phyloP scores from a whole-genome alignment of 2,329 filamentous ascomycete genomes.

The Botrytis cinerea region DNA sequence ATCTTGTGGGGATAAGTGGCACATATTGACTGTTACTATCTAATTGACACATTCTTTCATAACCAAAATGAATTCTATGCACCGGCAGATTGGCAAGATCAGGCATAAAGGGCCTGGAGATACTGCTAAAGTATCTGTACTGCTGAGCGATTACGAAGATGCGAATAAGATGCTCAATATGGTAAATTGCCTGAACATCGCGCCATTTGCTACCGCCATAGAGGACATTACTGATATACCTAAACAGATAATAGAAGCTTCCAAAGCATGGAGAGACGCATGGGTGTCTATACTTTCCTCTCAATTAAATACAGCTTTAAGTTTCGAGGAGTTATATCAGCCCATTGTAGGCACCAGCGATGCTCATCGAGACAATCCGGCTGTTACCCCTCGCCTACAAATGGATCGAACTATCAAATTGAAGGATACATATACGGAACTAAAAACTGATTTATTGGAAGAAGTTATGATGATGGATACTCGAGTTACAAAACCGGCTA shows the following conservation, averaged over 20 bases:
- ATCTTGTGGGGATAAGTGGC: neutral
- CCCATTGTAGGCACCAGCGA: constrained; percentile 70
- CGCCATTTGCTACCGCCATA: neutral
- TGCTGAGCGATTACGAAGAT: constrained; percentile 79
- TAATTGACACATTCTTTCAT: constrained; percentile 23
- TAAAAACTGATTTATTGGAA: constrained; percentile 69
- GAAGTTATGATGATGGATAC: constrained; percentile 72
- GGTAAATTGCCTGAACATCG: constrained; percentile 50
- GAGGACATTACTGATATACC: constrained; percentile 26
- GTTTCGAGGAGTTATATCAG: constrained; percentile 73
- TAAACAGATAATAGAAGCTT: constrained; percentile 70
- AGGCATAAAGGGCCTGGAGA: constrained; percentile 69
- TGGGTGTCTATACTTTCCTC: constrained; percentile 73
- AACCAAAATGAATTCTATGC: constrained; percentile 66
- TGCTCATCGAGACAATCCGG: constrained; percentile 55
- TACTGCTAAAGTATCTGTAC: constrained; percentile 71
- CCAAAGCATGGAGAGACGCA: constrained; percentile 74
- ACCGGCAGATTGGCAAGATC: constrained; percentile 73
- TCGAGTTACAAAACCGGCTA: constrained; percentile 68
- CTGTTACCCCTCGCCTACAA: constrained; percentile 61
- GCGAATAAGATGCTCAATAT: constrained; percentile 72
- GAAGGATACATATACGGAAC: constrained; percentile 66
- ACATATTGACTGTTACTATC: constrained; percentile 15
- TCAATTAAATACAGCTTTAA: constrained; percentile 66
- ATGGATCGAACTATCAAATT: constrained; percentile 66